These are phyloP conservation scores for Hemisphaericaspora lyxosophila DNA, from an alignment of 1,139 yeast genomes.

Conservation along the genomic window DNA sequence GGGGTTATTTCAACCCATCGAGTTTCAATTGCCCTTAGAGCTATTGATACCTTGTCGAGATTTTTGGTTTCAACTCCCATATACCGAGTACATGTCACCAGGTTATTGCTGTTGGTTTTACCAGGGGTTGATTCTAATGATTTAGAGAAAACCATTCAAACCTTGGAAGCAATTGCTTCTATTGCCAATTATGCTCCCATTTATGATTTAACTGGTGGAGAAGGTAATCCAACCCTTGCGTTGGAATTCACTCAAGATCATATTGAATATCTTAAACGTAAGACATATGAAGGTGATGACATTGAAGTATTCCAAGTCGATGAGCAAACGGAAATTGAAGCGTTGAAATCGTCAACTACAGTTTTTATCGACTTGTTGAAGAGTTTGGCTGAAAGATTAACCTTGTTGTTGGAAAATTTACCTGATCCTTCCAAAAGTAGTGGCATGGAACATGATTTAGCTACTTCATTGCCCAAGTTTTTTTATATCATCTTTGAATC, in stretches of 20 bases:
- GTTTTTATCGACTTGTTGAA: slow-evolving; percentile 65
- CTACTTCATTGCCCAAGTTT: slow-evolving; percentile 62
- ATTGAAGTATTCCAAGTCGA: slow-evolving; percentile 28
- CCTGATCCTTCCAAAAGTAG: slow-evolving; percentile 58
- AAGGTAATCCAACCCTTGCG: slow-evolving; percentile 57
- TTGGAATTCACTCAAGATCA: slow-evolving; percentile 72
- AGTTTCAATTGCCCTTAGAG: slow-evolving; percentile 68
- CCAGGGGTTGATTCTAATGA: slow-evolving; percentile 93
- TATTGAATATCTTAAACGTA: slow-evolving; percentile 47
- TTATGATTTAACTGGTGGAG: slow-evolving; percentile 47
- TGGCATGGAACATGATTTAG: slow-evolving; percentile 52
- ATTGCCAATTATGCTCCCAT: slow-evolving; percentile 76
- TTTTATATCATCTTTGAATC: slow-evolving; percentile 70
- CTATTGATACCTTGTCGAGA: slow-evolving; percentile 65
- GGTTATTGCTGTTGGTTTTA: slow-evolving; percentile 65
- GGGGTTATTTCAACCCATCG: slow-evolving; percentile 84
- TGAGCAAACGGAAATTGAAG: slow-evolving; percentile 47
- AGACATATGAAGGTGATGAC: slow-evolving; percentile 23
- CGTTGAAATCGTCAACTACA: slow-evolving; percentile 73
- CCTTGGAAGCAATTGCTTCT: slow-evolving; percentile 70
- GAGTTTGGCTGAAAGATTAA: slow-evolving; percentile 58
- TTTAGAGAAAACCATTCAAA: slow-evolving; percentile 66
- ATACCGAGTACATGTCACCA: slow-evolving; percentile 75
- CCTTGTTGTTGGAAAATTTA: slow-evolving; percentile 69
- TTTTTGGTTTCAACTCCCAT: slow-evolving; percentile 64